Conservation (phyloP, 768 basidiomycete genomes). For the Boletus sensibilis region DNA sequence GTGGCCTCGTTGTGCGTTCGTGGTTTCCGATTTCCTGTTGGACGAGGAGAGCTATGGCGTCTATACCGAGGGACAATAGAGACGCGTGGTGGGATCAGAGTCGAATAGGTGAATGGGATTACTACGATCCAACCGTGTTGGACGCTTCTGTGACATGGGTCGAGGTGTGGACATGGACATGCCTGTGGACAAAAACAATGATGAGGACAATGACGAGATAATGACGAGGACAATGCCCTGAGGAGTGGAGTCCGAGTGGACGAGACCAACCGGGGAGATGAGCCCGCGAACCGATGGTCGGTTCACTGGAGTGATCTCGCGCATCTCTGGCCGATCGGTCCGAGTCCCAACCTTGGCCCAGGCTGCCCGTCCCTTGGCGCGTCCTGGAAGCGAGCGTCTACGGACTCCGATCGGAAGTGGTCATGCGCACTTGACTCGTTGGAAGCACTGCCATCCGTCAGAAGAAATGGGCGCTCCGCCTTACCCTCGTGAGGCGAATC, state of each 20-base stretch:
- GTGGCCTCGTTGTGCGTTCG: neutral
- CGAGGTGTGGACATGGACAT: neutral
- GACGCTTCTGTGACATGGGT: neutral
- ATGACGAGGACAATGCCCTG: neutral
- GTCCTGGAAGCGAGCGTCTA: neutral
- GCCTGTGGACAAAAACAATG: neutral
- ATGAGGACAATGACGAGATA: neutral
- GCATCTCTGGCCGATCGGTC: neutral
- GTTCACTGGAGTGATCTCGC: neutral
- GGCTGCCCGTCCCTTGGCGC: neutral
- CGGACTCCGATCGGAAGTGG: neutral
- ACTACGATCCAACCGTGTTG: neutral
- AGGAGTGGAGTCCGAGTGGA: neutral
- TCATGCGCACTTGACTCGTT: too few relatives aligned
- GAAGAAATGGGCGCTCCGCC: neutral
- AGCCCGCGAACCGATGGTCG: neutral
- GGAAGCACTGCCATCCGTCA: too few relatives aligned
- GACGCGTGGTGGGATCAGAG: neutral
- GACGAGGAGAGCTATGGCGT: neutral
- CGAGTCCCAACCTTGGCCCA: neutral
- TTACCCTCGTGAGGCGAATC: neutral
- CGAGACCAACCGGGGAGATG: neutral
- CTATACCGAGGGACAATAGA: conserved; percentile 6
- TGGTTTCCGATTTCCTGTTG: neutral
- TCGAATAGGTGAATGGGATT: neutral